Percentiles rank a stretch among this genome's conserved stretches.
Evolutionary conservation across 345 rosid genomes (phyloP).

Genomic region (Brassica juncea): DNA sequence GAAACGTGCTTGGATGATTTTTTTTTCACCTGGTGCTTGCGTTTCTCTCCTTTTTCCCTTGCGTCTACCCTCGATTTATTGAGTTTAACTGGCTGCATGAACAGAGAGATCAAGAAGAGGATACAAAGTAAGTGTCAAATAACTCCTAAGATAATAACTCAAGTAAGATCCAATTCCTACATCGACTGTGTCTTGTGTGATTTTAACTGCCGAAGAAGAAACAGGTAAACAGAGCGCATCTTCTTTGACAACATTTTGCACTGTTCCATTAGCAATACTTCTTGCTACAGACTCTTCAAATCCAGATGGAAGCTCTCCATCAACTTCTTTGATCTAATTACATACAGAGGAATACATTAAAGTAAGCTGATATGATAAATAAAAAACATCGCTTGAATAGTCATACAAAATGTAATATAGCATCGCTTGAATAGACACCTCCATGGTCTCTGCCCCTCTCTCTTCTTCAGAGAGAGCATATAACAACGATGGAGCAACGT

Average conservation of each 20-base stretch:
- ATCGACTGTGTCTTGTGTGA: slow-evolving; percentile 30
- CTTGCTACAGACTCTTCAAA: slow-evolving; percentile 55
- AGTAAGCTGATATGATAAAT: not conserved
- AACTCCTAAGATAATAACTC: not conserved
- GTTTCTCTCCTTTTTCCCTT: slow-evolving; percentile 46
- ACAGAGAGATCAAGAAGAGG: not conserved
- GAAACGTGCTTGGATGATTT: slow-evolving; percentile 2
- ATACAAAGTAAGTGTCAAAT: slow-evolving; percentile 20
- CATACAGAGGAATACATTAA: not conserved
- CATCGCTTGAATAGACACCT: slow-evolving; percentile 47
- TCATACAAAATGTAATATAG: too few species aligned
- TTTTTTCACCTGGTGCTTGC: slow-evolving; percentile 53
- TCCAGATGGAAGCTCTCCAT: slow-evolving; percentile 60
- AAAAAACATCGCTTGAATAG: slow-evolving; percentile 7
- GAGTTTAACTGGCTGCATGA: slow-evolving; percentile 32
- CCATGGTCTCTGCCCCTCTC: slow-evolving; percentile 62
- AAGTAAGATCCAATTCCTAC: slow-evolving; percentile 26
- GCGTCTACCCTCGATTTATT: slow-evolving; percentile 29
- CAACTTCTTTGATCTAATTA: slow-evolving; percentile 65
- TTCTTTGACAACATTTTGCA: slow-evolving; percentile 35
- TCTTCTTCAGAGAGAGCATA: too few species aligned
- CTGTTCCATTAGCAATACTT: slow-evolving; percentile 23
- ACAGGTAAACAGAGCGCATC: too few species aligned
- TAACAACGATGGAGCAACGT: too few species aligned
- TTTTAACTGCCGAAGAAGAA: too few species aligned